phyloP scores from a whole-genome alignment of 2,329 filamentous ascomycete genomes.

The Septoria petroselini region DNA sequence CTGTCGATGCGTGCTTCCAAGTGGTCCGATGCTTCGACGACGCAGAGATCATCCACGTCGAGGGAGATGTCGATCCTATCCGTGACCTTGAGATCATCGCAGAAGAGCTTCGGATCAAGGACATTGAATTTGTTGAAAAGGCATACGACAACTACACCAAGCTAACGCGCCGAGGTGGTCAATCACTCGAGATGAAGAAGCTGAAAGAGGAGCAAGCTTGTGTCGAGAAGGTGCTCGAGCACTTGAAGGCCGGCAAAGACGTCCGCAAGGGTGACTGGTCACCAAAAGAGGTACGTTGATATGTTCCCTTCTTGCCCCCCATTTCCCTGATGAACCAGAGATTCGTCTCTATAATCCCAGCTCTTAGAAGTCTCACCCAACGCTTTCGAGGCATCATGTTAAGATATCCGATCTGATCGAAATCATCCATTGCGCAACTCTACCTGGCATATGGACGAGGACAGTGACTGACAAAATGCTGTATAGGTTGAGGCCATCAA shows the following conservation, averaged over 20 bases:
- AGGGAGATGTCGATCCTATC: slow-evolving; percentile 94
- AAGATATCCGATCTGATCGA: slow-evolving; percentile 60
- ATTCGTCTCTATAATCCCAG: slow-evolving; percentile 98
- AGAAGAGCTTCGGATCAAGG: slow-evolving; percentile 94
- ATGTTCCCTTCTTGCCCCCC: slow-evolving; percentile 25
- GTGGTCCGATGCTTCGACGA: slow-evolving; percentile 67
- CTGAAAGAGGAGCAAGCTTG: slow-evolving; percentile 89
- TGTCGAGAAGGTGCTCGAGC: slow-evolving; percentile 82
- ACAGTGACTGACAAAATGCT: slow-evolving; percentile 9
- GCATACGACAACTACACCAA: slow-evolving; percentile 87
- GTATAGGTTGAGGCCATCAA: slow-evolving; percentile 93
- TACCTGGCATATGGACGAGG: neutral
- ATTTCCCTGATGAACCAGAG: slow-evolving; percentile 97
- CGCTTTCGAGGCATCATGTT: slow-evolving; percentile 80
- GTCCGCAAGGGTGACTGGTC: slow-evolving; percentile 85
- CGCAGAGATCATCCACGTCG: slow-evolving; percentile 98
- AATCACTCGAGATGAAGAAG: slow-evolving; percentile 97
- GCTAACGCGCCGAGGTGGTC: slow-evolving; percentile 89
- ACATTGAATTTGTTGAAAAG: slow-evolving; percentile 98
- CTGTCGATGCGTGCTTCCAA: slow-evolving; percentile 49
- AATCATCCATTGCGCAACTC: slow-evolving; percentile 4
- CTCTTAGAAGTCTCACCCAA: slow-evolving; percentile 89
- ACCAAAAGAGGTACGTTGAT: slow-evolving; percentile 83
- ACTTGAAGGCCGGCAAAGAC: slow-evolving; percentile 85
- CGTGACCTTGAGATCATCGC: slow-evolving; percentile 95